A percentile compares a stretch with the other conserved stretches of the same genome.
Evolutionary conservation across 768 basidiomycete species (phyloP).

Genomic region (Lactifluus hygrophoroides): DNA sequence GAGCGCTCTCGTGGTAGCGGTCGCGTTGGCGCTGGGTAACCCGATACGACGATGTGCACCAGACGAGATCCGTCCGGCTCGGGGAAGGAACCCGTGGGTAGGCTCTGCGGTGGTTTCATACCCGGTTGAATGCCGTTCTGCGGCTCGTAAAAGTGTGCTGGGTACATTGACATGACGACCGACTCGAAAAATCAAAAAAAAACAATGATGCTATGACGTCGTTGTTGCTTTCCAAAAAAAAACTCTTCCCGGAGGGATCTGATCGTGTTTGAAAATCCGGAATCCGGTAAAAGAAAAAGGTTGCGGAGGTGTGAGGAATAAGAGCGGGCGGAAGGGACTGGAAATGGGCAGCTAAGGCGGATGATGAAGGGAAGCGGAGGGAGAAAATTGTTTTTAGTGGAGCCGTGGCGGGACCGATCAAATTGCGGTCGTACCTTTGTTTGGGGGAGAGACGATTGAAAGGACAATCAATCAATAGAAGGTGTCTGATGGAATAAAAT

Average conservation of each 20-base stretch:
- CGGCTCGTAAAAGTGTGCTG: conserved; percentile 19
- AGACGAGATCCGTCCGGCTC: conserved; percentile 12
- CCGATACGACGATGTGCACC: conserved; percentile 19
- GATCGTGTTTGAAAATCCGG: too few relatives aligned
- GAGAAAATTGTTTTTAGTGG: conserved; percentile 2
- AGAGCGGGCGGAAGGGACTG: neutral
- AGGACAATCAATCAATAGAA: too few relatives aligned
- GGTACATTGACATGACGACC: conserved; percentile 11
- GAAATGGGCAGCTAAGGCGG: neutral
- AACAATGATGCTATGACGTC: neutral
- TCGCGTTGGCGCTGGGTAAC: conserved; percentile 9
- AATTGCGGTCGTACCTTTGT: neutral
- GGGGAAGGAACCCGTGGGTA: conserved; percentile 13
- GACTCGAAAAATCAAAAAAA: too few relatives aligned
- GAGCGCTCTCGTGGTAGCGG: conserved; percentile 17
- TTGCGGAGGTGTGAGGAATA: neutral
- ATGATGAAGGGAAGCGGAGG: conserved; percentile 1
- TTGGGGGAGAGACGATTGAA: too few relatives aligned
- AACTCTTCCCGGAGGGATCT: too few relatives aligned
- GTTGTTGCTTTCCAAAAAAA: neutral
- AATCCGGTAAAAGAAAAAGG: neutral
- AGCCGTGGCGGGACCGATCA: neutral
- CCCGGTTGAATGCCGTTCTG: conserved; percentile 18
- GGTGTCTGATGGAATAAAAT: conserved; percentile 5
- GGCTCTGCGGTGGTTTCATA: conserved; percentile 16